Base-by-base conservation (phyloP, 2,329 filamentous ascomycete species). In the Hypomyces rosellus region DNA sequence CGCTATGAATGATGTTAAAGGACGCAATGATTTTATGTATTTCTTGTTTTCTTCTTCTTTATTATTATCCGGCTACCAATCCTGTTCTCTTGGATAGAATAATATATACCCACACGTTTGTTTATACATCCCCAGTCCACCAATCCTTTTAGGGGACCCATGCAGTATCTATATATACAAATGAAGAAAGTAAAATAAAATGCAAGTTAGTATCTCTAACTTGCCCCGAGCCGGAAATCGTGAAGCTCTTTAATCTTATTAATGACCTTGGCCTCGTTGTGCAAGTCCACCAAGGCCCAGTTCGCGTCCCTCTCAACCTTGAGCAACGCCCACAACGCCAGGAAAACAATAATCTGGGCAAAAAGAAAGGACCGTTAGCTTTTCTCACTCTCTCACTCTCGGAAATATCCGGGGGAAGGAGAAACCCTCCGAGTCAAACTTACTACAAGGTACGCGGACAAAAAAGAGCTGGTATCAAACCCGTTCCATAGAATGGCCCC, bases 361-460 rank as follows among this genome's bases (percentile, higher is more conserved):
- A 14, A 33, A 13, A 16, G 18, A 43, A 39, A 18, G 8, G 48
- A 40, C 5, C 13, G n/a, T 34, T 13, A 44, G 9, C 16, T 8
- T 42, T 34, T 15, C 7, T 7, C 39, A 6, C 20, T 20, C 20
- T 20, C 20, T 20, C 5, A 20, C 3, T 20, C 20, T 20, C 20
- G 30, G 42, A 33, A 15, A 45, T 30, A 14, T 12, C 14, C 42
- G 25, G 25, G 8, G 5, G 5, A 20, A 3, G 5, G 5, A 20
- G 5, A 30, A 30, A 30, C 25, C 9, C n/a, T n/a, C 25, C 25
- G 25, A 30, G 25, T 30, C 25, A 20, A 20, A 30, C 68, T 59
- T 59, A 72, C 69, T 18, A 68, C 59, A 7, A 71, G 59, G 59
- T 68, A 72, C 1, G 66, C 63, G 5, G 68, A 66, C 2, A 72